phyloP scores from a whole-genome alignment of 73 alveolate species.

The Paramecium caudatum region DNA sequence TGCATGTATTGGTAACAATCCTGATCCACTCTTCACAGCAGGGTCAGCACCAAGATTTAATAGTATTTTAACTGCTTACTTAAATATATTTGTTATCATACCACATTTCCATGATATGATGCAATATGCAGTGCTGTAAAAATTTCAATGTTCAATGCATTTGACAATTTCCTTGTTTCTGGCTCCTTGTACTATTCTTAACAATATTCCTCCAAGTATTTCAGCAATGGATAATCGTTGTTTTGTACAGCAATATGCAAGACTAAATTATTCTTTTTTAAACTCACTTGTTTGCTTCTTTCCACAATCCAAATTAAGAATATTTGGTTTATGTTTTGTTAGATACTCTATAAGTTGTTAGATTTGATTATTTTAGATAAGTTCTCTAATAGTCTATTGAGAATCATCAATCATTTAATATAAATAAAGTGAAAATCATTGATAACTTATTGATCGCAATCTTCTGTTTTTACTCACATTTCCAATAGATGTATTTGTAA shows the following conservation, averaged over 20 bases:
- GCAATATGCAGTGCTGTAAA: slow-evolving; percentile 55
- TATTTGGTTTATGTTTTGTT: slow-evolving; percentile 6
- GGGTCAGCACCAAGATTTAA: slow-evolving; percentile 42
- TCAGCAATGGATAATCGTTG: not conserved
- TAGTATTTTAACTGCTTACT: slow-evolving; percentile 3
- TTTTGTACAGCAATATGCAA: not conserved
- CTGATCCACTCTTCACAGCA: slow-evolving; percentile 58
- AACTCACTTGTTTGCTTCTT: slow-evolving; percentile 37
- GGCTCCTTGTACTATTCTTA: not conserved
- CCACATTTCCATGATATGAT: slow-evolving; percentile 62
- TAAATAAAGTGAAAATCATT: too few relatives aligned
- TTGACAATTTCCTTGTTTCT: not conserved
- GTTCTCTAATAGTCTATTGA: not conserved
- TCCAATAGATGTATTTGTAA: not conserved
- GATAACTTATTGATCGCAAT: not conserved
- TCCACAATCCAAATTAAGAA: slow-evolving; percentile 36
- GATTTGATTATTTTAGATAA: not conserved
- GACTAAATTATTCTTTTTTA: not conserved
- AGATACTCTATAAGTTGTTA: slow-evolving; percentile 18
- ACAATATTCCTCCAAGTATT: not conserved
- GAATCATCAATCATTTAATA: slow-evolving; percentile 69
- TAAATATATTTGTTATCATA: not conserved
- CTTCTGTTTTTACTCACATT: not conserved
- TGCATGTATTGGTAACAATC: slow-evolving; percentile 63
- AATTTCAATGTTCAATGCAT: not conserved